Evolutionary conservation across 441 rosid species (phyloP), one percentile per base, ranked within the genome.

Genomic region (Adansonia madagascariensis): DNA sequence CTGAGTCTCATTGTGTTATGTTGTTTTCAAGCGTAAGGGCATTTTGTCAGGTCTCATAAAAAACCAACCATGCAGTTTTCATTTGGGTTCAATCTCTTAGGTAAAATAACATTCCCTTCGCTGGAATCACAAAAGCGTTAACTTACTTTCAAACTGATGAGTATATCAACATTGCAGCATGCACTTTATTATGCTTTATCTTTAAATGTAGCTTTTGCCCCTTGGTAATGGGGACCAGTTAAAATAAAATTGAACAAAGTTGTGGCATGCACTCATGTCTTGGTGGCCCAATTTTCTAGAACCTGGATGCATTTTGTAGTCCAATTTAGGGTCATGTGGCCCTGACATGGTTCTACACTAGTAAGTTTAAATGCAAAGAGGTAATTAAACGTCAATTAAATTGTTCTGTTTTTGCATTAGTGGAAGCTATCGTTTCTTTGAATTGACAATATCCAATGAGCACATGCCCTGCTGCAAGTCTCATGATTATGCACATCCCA

Each of bases 11-110:
- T 67, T 64, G n/a, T 44, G 5, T 9, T 8, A 8, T 60, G 68
- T 44, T 74, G 31, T 14, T 74, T 60, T 74, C 69, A 61, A 74
- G 47, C 66, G 66, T 57, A 11, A 73, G 66, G 60, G 14, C 10
- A 12, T 1, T 14, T 27, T 71, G 74, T 71, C 74, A 71, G 74
- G 12, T 27, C 20, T 50, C 43, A 15, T 31, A 52, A 8, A 41
- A 66, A 66, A 43, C 71, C 31, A 44, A 15, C n/a, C 24, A 46
- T 44, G 55, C 15, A 24, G 11, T 14, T 61, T 62, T 2, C 12
- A 12, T 62, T 62, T 31, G 49, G 49, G 70, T 22, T 14, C 67
- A 62, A 62, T 62, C 67, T 31, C 31, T 62, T 62, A 24, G 9
- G 71, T 44, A 7, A 18, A 17, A 66, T 66, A 44, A 66, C 35